Percentiles rank a stretch among this genome's conserved stretches.
Conservation (phyloP, 352 stramenopile species). For the Thraustochytrium striatum region DNA sequence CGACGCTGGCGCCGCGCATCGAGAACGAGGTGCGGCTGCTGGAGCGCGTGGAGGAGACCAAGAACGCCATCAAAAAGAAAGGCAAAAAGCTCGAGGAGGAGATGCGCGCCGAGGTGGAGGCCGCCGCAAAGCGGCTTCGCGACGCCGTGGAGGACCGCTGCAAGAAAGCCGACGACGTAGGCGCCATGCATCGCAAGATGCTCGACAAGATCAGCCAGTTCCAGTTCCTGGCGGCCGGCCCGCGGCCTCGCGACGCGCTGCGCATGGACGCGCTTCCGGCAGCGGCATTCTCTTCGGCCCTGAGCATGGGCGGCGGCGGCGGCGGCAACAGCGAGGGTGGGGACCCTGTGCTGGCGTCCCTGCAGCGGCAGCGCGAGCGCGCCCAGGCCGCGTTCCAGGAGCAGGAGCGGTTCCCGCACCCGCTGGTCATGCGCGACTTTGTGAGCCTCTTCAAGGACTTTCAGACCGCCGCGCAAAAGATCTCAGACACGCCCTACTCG, state of each 20-base stretch:
- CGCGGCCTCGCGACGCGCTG: conserved; percentile 19
- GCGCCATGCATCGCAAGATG: neutral
- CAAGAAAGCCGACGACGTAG: neutral
- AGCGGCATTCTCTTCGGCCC: neutral
- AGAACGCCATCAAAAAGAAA: neutral
- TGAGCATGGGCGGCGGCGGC: neutral
- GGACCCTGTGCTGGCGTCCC: neutral
- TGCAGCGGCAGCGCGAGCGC: conserved; percentile 2
- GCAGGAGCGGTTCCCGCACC: conserved; percentile 32
- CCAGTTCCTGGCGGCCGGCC: conserved; percentile 29
- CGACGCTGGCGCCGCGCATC: conserved; percentile 19
- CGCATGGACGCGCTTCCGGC: conserved; percentile 12
- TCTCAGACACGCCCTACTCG: conserved; percentile 14
- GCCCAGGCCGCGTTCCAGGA: conserved; percentile 14
- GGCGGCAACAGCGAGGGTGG: neutral
- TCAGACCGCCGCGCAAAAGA: conserved; percentile 9
- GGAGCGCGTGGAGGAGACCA: conserved; percentile 7
- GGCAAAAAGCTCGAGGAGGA: neutral
- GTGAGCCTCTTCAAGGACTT: conserved; percentile 44
- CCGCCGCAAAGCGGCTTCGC: neutral
- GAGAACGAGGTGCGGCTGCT: conserved; percentile 37
- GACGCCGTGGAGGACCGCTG: neutral
- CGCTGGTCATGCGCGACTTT: conserved; percentile 43
- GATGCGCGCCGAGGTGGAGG: conserved; percentile 18
- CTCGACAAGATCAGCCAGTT: conserved; percentile 40